A percentile compares a stretch with the other conserved stretches of the same genome.
phyloP scores from a whole-genome alignment of 129 eudicot species.

The carrot (Daucus carota) region DH1_v3.0 NC_030387.2:31189501-31190000 shows the following conservation, averaged over 20 bases:
- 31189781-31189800: neutral
- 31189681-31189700: neutral
- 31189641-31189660: conserved; percentile 21
- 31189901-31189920: too few relatives aligned
- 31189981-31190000: too few relatives aligned
- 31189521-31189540: neutral
- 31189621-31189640: conserved; percentile 29
- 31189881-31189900: too few relatives aligned
- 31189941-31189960: too few relatives aligned
- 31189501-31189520: conserved; percentile 6
- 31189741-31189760: neutral
- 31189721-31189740: neutral
- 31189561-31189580: conserved; percentile 32
- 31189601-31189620: conserved; percentile 23
- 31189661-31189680: neutral
- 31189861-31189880: too few relatives aligned
- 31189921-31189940: too few relatives aligned
- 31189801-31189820: too few relatives aligned
- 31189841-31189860: too few relatives aligned
- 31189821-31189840: too few relatives aligned
- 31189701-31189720: neutral
- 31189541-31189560: conserved; percentile 4
- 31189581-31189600: conserved; percentile 30
- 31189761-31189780: neutral
- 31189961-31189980: too few relatives aligned